Evolutionary conservation across 2,329 filamentous ascomycete species (phyloP).

Genomic region (Byssothecium circinans): DNA sequence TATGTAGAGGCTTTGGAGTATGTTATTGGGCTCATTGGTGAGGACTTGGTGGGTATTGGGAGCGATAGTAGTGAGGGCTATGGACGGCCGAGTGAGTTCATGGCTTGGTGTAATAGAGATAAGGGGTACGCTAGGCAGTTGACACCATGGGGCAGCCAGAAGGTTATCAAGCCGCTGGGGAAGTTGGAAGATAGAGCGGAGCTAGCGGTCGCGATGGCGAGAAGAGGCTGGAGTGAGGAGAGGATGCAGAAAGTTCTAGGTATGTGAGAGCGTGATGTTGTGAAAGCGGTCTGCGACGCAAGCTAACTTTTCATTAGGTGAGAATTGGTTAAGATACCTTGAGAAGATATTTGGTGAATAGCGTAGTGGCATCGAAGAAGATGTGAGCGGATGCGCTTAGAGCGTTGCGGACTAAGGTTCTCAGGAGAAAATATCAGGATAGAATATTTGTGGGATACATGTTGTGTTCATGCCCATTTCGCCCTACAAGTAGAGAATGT

Average conservation of each 20-base stretch:
- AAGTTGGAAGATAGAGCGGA: slow-evolving; percentile 40
- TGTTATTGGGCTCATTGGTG: slow-evolving; percentile 41
- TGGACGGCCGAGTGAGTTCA: slow-evolving; percentile 44
- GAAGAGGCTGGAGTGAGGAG: slow-evolving; percentile 42
- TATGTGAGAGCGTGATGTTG: background rate
- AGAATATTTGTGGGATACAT: too few relatives aligned
- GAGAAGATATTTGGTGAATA: slow-evolving; percentile 37
- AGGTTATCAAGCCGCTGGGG: slow-evolving; percentile 46
- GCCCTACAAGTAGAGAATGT: too few relatives aligned
- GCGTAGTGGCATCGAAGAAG: too few relatives aligned
- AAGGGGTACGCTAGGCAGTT: slow-evolving; percentile 45
- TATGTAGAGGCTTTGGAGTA: slow-evolving; percentile 47
- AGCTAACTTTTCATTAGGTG: slow-evolving; percentile 23
- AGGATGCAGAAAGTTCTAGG: slow-evolving; percentile 43
- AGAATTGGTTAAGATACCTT: slow-evolving; percentile 46
- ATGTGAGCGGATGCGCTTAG: too few relatives aligned
- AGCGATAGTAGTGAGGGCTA: slow-evolving; percentile 47
- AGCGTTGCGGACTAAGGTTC: too few relatives aligned
- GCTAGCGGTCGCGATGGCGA: slow-evolving; percentile 44
- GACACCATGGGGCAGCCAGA: slow-evolving; percentile 47
- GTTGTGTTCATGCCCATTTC: too few relatives aligned
- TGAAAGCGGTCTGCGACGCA: background rate
- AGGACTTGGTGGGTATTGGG: slow-evolving; percentile 44
- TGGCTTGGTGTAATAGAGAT: slow-evolving; percentile 48
- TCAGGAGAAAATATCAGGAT: too few relatives aligned